Evolutionary conservation across 352 stramenopile species (phyloP), one percentile per base, ranked within the genome.

Genomic region (Pythium vanterpoolii): DNA sequence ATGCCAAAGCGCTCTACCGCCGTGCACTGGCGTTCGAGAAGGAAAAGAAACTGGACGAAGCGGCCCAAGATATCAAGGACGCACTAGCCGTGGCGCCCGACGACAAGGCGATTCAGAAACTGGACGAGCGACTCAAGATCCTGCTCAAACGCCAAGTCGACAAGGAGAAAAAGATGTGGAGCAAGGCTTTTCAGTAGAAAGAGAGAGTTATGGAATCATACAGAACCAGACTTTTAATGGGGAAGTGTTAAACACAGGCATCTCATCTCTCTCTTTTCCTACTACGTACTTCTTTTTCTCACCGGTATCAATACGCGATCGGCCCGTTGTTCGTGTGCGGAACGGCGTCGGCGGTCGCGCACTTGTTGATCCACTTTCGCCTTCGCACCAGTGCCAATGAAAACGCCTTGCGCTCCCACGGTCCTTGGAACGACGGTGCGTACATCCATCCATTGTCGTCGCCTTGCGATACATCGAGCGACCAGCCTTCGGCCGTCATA

Each of bases 121-220:
- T 95, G 9, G 73, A 93, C 52, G 79, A 91, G 36, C 80, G 80
- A 9, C 62, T 94, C 28, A 87, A 90, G 61, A 27, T 81, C 43
- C 62, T 83, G 50, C 61, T 83, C 34, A 87, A 87, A 62, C 81
- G 78, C 30, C 78, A 96, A 58, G 66, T 92, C 11, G 83, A 94
- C 60, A 94, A 89, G 74, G 85, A 94, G 64, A 96, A 96, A 72
- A 91, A 92, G 72, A 96, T 97, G 85, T 95, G 86, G 84, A 82
- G 64, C 67, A 87, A 87, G 66, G 86, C 83, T 30, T 93, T 95
- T 52, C 81, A 84, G 36, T 92, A 67, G 72, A 38, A 31, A 36
- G 4, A 39, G 34, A 40, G 13, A 31, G 7, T 21, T 1, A 47
- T 24, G 14, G 27, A 23, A 30, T n/a, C n/a, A n/a, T n/a, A n/a